phyloP scores from a whole-genome alignment of 1,139 yeast species.

The Pichia sp. region DNA sequence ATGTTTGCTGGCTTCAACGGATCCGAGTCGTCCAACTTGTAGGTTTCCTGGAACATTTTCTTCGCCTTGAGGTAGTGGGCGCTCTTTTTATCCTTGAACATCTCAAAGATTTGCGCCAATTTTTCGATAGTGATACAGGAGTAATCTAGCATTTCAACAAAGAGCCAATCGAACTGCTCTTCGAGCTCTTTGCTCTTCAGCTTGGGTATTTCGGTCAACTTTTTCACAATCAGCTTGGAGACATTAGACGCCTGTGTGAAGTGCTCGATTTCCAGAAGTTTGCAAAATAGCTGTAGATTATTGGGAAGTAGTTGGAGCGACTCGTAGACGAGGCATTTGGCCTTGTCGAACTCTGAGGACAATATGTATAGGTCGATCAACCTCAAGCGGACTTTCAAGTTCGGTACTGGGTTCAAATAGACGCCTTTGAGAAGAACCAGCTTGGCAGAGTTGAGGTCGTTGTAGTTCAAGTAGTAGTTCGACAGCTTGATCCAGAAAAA shows the following conservation, averaged over 20 bases:
- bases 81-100: conserved; percentile 9
- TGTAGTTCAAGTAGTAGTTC: conserved; percentile 39
- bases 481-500: conserved; percentile 61
- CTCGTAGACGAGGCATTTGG: conserved; percentile 35
- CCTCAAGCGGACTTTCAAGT: conserved; percentile 34
- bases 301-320: conserved; percentile 33
- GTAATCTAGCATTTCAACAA: conserved; percentile 24
- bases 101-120: conserved; percentile 11
- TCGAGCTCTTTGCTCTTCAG: conserved; percentile 17
- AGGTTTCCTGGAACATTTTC: conserved; percentile 12
- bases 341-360: conserved; percentile 34
- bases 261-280: conserved; percentile 39
- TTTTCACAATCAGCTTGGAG: conserved; percentile 9
- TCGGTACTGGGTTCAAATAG: conserved; percentile 27
- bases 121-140: conserved; percentile 10
- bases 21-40: conserved; percentile 1
- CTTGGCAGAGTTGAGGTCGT: conserved; percentile 36
- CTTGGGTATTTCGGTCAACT: conserved; percentile 8
- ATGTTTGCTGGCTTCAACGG: not conserved
- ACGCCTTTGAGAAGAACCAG: conserved; percentile 35
- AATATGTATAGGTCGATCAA: conserved; percentile 40
- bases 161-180: conserved; percentile 27
- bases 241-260: conserved; percentile 14
- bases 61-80: conserved; percentile 13
- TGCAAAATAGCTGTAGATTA: conserved; percentile 36